Evolutionary conservation across 192 early-diverging fungal species (phyloP), one percentile per base, ranked within the genome.

Genomic region (Coemansia sp.): DNA sequence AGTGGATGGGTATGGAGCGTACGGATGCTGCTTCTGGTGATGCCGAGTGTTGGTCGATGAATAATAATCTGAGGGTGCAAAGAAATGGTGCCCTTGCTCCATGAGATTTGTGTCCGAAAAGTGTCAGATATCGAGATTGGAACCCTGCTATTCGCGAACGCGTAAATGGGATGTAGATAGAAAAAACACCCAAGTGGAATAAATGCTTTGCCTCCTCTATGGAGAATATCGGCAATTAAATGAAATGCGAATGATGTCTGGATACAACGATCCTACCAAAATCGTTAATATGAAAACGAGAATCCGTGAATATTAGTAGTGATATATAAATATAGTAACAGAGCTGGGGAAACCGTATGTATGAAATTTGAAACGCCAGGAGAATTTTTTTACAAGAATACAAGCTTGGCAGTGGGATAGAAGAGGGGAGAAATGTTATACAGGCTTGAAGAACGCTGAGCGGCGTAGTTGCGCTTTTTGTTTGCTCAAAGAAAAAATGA

Each of bases 31-130:
- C 30, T 59, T 41, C 13, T 68, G 61, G 7, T 63, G 53, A 15
- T 68, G 75, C 27, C 63, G 65, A 38, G 68, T 61, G 40, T 64
- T 64, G 25, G 69, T 31, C 20, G 61, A 48, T 29, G 70, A 44
- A 47, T 78, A 62, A 53, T 31, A 62, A 48, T 29, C 60, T 41
- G 66, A 50, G 34, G 70, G 66, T 20, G 62, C 63, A 73, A 79
- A 69, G 23, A 73, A 44, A 28, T 54, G 15, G 14, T 69, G 75
- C 25, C 70, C 60, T 54, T 72, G 75, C 50, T 79, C 70, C 75
- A 79, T 79, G 34, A 54, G 52, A 54, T 54, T n/a, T 31, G 25
- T 50, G 25, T 6, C 47, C 47, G 25, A 28, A 34, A n/a, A 50
- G 25, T 22, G 20, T 25, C 45, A 25, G 45, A 20, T 11, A 48